Percentiles rank a stretch among this genome's conserved stretches.
These are phyloP conservation scores for Garcia nutans DNA, from an alignment of 345 rosid species.

Conservation along the genomic window DNA sequence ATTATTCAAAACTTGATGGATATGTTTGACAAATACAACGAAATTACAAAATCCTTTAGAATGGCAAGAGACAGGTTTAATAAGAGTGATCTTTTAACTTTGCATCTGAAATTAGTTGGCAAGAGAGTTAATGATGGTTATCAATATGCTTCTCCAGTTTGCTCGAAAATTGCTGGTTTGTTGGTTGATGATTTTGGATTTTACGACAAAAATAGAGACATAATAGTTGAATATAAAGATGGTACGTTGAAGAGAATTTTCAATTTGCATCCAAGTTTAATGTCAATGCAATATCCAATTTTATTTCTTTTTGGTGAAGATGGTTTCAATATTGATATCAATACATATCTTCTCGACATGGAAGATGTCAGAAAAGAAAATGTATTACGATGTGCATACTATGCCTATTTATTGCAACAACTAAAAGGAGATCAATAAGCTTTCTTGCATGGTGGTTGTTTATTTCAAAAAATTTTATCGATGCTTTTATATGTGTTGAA, in stretches of 20 bases:
- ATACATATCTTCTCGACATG: no score
- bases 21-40: background rate
- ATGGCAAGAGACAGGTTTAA: background rate
- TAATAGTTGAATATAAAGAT: background rate
- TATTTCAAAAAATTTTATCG: background rate
- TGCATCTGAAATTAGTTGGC: background rate
- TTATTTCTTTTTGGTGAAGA: background rate
- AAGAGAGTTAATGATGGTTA: background rate
- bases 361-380: no score
- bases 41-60: background rate
- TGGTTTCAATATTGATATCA: no score
- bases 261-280: background rate
- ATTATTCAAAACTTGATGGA: accelerated
- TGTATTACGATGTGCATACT: no score
- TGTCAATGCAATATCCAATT: no score
- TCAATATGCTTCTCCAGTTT: no score
- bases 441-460: background rate
- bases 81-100: no score
- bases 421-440: no score
- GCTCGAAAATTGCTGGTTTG: no score
- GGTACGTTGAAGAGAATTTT: background rate
- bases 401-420: no score
- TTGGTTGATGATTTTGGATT: background rate
- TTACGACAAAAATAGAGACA: accelerated
- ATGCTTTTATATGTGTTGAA: background rate